Evolutionary conservation across 2,329 filamentous ascomycete genomes (phyloP).

Genomic region (Exutisphaerella laricina): DNA sequence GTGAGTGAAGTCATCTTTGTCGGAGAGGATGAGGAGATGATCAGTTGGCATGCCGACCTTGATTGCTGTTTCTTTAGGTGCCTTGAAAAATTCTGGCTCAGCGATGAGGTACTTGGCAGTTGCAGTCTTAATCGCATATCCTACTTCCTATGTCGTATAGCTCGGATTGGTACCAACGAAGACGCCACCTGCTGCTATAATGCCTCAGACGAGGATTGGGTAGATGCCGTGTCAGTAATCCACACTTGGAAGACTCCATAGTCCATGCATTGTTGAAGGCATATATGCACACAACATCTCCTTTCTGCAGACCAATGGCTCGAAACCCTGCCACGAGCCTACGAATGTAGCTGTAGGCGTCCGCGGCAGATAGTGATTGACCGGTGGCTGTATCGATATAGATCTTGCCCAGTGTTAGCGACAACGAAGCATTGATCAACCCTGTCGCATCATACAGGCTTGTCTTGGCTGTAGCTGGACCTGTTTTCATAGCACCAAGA

Average conservation of each 20-base stretch:
- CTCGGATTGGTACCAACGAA: conserved; percentile 33
- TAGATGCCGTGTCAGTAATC: too few species aligned
- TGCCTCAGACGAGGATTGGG: conserved; percentile 20
- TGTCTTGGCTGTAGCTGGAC: too few species aligned
- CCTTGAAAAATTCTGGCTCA: conserved; percentile 29
- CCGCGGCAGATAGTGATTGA: not conserved
- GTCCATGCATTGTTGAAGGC: conserved; percentile 51
- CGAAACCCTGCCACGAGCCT: conserved; percentile 47
- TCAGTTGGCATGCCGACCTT: too few species aligned
- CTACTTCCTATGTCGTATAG: conserved; percentile 32
- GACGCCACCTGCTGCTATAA: conserved; percentile 28
- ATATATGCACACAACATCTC: conserved; percentile 50
- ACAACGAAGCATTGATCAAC: too few species aligned
- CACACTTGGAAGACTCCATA: too few species aligned
- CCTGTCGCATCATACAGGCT: too few species aligned
- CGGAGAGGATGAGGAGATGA: too few species aligned
- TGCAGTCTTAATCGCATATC: conserved; percentile 26
- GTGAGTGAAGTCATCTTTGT: too few species aligned
- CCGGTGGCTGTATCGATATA: too few species aligned
- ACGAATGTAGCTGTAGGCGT: conserved; percentile 40
- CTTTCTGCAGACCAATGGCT: conserved; percentile 41
- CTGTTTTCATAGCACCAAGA: too few species aligned
- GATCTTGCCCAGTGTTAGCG: too few species aligned
- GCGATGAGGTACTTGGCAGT: conserved; percentile 28
- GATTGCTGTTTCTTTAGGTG: too few species aligned